Evolutionary conservation across 2,329 filamentous ascomycete genomes (phyloP).

Genomic region (Escovopsis sp.): DNA sequence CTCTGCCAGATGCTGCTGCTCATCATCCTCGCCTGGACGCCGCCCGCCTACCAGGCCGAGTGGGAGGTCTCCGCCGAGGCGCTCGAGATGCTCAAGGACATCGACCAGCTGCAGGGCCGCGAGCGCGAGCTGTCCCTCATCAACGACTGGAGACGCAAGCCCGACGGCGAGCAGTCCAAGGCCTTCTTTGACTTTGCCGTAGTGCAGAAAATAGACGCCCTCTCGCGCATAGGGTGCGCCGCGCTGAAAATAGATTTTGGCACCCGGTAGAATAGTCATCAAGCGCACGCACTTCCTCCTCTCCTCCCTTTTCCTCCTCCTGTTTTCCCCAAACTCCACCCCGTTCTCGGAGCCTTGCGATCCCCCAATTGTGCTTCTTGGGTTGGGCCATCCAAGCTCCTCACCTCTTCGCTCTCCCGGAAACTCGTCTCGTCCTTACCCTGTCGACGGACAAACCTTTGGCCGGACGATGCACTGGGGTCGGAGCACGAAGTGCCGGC

Average conservation of each 20-base stretch:
- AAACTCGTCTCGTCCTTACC: conserved; percentile 1
- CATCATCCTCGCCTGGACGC: conserved; percentile 29
- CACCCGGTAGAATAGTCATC: not conserved
- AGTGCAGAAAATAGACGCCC: conserved; percentile 29
- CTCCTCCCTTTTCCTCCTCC: too few relatives aligned
- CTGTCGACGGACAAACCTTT: not conserved
- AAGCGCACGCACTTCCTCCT: too few relatives aligned
- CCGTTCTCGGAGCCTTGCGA: too few relatives aligned
- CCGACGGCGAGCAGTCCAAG: conserved; percentile 22
- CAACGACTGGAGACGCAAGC: conserved; percentile 27
- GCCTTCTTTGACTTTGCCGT: conserved; percentile 37
- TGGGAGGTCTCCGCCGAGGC: conserved; percentile 32
- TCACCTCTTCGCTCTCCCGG: conserved; percentile 5
- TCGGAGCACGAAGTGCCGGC: not conserved
- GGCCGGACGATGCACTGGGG: conserved; percentile 2
- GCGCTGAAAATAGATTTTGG: conserved; percentile 28
- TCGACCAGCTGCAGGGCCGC: conserved; percentile 31
- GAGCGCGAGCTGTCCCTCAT: conserved; percentile 30
- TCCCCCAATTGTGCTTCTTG: too few relatives aligned
- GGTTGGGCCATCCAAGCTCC: not conserved
- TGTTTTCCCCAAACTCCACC: too few relatives aligned
- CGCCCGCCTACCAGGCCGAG: conserved; percentile 26
- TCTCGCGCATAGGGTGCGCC: conserved; percentile 31
- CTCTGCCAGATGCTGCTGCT: conserved; percentile 38
- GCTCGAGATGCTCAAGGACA: conserved; percentile 31